Percentiles rank a stretch among this genome's conserved stretches.
phyloP scores from a whole-genome alignment of 1,284 basidiomycete genomes.

The Cryptococcus jaspeensis region DNA sequence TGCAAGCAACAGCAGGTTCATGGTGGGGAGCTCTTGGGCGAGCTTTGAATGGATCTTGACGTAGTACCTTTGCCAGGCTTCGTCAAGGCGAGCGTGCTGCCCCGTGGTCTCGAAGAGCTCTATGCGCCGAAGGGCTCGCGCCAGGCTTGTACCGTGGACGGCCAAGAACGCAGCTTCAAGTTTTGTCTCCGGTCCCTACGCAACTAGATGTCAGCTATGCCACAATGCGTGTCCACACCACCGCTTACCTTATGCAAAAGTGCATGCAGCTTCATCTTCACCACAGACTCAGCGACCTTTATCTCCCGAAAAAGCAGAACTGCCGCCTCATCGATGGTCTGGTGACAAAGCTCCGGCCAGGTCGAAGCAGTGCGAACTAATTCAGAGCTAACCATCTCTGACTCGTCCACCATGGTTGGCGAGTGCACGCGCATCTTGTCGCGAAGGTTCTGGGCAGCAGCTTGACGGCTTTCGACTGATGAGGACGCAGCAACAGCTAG shows the following conservation, averaged over 20 bases:
- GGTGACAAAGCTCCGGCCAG: conserved; percentile 99
- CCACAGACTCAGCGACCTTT: conserved; percentile 96
- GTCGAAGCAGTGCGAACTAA: conserved; percentile 96
- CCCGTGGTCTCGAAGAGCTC: conserved; percentile 95
- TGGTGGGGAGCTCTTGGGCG: conserved; percentile 85
- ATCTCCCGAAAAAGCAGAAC: conserved; percentile 96
- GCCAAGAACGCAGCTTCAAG: too few relatives aligned
- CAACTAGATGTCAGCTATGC: too few relatives aligned
- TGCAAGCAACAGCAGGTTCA: conserved; percentile 92
- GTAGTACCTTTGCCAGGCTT: conserved; percentile 86
- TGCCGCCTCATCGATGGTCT: conserved; percentile 96
- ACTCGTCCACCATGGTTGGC: conserved; percentile 84
- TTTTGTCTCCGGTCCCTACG: too few relatives aligned
- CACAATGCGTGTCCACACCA: conserved; percentile 59
- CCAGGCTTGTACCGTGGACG: conserved; percentile 61
- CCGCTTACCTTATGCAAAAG: conserved; percentile 93
- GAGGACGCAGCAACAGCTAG: conserved; percentile 98
- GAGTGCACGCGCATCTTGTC: conserved; percentile 93
- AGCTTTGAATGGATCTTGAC: conserved; percentile 88
- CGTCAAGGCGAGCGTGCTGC: conserved; percentile 88
- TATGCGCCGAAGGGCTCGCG: conserved; percentile 89
- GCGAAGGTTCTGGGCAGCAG: conserved; percentile 86
- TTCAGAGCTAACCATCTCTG: conserved; percentile 87
- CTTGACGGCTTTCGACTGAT: conserved; percentile 76
- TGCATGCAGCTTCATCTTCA: conserved; percentile 92